Evolutionary conservation across 208 protist species (phyloP).

Genomic region (Trypanosoma caninum): DNA sequence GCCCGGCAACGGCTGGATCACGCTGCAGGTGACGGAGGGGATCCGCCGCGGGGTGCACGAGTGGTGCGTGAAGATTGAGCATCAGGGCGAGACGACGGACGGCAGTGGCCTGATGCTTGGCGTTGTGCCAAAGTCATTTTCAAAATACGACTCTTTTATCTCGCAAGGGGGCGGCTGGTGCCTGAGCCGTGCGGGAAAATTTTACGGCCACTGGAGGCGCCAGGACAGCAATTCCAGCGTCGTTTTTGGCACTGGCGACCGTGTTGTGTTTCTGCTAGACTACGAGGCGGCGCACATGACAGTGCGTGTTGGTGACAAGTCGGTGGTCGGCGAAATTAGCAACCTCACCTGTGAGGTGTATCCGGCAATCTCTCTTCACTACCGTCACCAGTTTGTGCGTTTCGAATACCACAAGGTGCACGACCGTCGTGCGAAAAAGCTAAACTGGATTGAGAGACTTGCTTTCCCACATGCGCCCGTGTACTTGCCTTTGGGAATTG

Average conservation of each 20-base stretch:
- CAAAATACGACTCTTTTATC: constrained; percentile 92
- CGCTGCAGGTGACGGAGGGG: constrained; percentile 85
- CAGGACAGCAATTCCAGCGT: constrained; percentile 56
- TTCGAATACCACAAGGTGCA: constrained; percentile 85
- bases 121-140: constrained; percentile 85
- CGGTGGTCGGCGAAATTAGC: constrained; percentile 82
- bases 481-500: constrained; percentile 44
- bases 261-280: constrained; percentile 85
- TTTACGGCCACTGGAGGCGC: constrained; percentile 91
- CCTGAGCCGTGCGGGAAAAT: constrained; percentile 89
- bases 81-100: constrained; percentile 90
- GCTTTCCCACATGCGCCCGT: constrained; percentile 55
- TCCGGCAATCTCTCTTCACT: constrained; percentile 89
- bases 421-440: constrained; percentile 43
- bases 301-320: constrained; percentile 81
- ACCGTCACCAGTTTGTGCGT: constrained; percentile 89
- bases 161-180: constrained; percentile 92
- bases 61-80: constrained; percentile 90
- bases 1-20: constrained; percentile 90
- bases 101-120: constrained; percentile 93
- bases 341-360: constrained; percentile 87
- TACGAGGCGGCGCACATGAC: constrained; percentile 84
- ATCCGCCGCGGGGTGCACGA: constrained; percentile 87
- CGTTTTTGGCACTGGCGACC: constrained; percentile 85
- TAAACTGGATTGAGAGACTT: constrained; percentile 68